Percentiles rank a stretch among this genome's conserved stretches.
These are phyloP conservation scores for Russula brevipes DNA, from an alignment of 768 basidiomycete species.

Conservation along the genomic window DNA sequence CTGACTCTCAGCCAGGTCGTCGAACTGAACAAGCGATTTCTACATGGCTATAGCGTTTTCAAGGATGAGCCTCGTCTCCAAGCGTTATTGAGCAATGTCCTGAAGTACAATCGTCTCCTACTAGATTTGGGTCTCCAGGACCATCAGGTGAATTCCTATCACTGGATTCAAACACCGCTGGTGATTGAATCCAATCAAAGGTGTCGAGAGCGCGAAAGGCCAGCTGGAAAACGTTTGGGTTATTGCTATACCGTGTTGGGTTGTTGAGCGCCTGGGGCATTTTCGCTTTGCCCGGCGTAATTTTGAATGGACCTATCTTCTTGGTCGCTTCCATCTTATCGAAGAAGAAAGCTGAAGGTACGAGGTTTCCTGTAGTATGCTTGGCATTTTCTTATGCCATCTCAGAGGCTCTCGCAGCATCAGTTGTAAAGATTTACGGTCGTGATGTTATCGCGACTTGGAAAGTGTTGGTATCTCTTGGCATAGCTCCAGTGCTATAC, in stretches of 20 bases:
- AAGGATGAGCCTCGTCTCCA: conserved; percentile 87
- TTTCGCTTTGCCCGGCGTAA: conserved; percentile 82
- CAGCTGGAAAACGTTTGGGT: conserved; percentile 76
- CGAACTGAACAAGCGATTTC: conserved; percentile 84
- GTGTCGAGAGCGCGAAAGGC: conserved; percentile 83
- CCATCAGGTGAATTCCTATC: conserved; percentile 60
- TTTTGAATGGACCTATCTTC: conserved; percentile 91
- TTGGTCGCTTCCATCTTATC: conserved; percentile 88
- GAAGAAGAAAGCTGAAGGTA: conserved; percentile 80
- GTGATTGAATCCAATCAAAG: conserved; percentile 33
- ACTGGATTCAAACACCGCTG: conserved; percentile 10
- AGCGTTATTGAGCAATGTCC: conserved; percentile 67
- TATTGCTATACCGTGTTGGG: conserved; percentile 75
- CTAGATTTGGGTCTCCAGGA: conserved; percentile 88
- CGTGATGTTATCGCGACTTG: conserved; percentile 92
- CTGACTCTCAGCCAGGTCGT: conserved; percentile 92
- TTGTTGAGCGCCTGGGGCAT: conserved; percentile 75
- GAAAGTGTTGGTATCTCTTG: conserved; percentile 93
- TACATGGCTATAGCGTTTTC: conserved; percentile 88
- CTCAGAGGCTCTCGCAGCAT: conserved; percentile 92
- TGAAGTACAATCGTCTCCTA: conserved; percentile 83
- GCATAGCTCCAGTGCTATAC: conserved; percentile 81
- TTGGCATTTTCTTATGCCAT: not conserved
- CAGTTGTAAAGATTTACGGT: conserved; percentile 88
- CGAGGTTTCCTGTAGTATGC: not conserved